Conservation (phyloP, 306 rosid genomes). For the Cicer pinnatifidum region DNA sequence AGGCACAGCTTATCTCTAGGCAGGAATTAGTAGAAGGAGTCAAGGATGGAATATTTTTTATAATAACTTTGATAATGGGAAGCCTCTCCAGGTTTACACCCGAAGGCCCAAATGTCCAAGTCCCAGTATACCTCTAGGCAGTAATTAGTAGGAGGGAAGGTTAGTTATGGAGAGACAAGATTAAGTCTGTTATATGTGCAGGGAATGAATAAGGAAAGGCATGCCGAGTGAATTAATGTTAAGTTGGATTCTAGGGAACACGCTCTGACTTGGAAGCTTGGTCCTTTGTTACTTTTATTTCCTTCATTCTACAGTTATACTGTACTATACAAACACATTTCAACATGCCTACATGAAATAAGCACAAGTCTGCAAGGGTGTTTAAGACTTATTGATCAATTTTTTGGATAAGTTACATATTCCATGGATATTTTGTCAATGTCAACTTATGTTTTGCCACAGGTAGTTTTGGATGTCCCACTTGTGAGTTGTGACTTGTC, state of each 20-base stretch:
- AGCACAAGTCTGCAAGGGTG: conserved; percentile 7
- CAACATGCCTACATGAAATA: conserved; percentile 27
- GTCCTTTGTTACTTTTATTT: background rate
- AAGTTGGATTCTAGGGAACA: background rate
- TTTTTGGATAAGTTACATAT: conserved; percentile 13
- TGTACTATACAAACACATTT: background rate
- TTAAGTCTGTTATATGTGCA: background rate
- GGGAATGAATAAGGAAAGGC: conserved; percentile 8
- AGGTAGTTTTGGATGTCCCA: conserved; percentile 13
- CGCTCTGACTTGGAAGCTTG: background rate
- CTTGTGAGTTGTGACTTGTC: conserved; percentile 22
- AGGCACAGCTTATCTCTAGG: too few species aligned
- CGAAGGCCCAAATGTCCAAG: background rate
- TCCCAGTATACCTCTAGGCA: background rate
- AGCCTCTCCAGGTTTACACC: background rate
- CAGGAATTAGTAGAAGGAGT: background rate
- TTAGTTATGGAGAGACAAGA: background rate
- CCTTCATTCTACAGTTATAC: background rate
- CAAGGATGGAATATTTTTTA: background rate
- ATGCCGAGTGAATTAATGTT: background rate
- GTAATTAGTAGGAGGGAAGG: background rate
- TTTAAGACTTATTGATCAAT: background rate
- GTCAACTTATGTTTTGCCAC: conserved; percentile 30
- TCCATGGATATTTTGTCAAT: conserved; percentile 7
- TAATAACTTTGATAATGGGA: too few species aligned